Percentiles rank a stretch among this genome's conserved stretches.
These are phyloP conservation scores for Adansonia digitata DNA, from an alignment of 345 rosid genomes.

Conservation along the genomic window DNA sequence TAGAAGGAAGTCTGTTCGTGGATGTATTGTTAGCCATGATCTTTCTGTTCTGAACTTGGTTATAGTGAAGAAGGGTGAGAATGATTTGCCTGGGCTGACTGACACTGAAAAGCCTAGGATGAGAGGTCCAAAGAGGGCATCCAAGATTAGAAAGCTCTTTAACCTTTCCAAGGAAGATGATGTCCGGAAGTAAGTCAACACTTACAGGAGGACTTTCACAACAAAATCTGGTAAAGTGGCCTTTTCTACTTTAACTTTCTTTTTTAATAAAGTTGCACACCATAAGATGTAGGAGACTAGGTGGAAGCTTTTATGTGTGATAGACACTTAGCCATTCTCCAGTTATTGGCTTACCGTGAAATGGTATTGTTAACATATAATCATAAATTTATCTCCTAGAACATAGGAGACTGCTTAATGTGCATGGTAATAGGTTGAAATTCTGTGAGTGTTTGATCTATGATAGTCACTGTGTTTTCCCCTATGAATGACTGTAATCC, in stretches of 20 bases:
- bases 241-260: not conserved
- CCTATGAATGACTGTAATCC: not conserved
- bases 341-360: not conserved
- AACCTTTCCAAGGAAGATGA: slow-evolving; percentile 88
- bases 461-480: not conserved
- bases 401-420: not conserved
- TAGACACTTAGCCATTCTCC: not conserved
- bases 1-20: slow-evolving; percentile 82
- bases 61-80: slow-evolving; percentile 86
- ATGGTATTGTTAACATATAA: not conserved
- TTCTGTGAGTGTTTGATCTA: not conserved
- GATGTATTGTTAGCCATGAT: slow-evolving; percentile 85
- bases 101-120: slow-evolving; percentile 88
- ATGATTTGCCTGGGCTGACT: slow-evolving; percentile 77
- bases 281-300: not conserved
- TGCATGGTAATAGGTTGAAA: not conserved
- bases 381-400: not conserved
- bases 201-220: slow-evolving; percentile 72
- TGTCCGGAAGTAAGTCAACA: slow-evolving; percentile 85
- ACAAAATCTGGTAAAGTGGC: slow-evolving; percentile 57
- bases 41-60: slow-evolving; percentile 83
- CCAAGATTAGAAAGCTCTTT: slow-evolving; percentile 78
- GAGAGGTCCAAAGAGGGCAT: slow-evolving; percentile 95
- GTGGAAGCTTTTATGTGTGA: not conserved
- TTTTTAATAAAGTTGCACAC: not conserved